These are phyloP conservation scores for Blastobotrys chiropterorum DNA, from an alignment of 805 yeast genomes.

Conservation along the genomic window DNA sequence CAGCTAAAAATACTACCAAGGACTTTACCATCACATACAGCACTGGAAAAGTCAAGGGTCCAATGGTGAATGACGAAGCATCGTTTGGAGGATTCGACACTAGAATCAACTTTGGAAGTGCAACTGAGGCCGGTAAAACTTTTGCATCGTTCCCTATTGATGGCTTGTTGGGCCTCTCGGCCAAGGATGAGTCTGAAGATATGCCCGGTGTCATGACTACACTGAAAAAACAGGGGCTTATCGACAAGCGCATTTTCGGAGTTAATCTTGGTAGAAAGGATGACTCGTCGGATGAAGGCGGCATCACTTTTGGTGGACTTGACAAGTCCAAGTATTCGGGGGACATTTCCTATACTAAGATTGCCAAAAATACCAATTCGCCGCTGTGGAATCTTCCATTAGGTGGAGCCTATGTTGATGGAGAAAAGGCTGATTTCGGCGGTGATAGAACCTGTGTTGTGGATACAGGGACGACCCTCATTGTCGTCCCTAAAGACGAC, in stretches of 20 bases:
- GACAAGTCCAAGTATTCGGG: slow-evolving; percentile 35
- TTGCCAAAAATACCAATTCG: slow-evolving; percentile 23
- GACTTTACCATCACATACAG: slow-evolving; percentile 48
- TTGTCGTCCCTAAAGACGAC: slow-evolving; percentile 49
- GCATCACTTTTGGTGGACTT: slow-evolving; percentile 40
- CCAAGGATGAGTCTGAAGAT: slow-evolving; percentile 35
- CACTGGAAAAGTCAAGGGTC: slow-evolving; percentile 49
- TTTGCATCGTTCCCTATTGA: slow-evolving; percentile 48
- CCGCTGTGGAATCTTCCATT: slow-evolving; percentile 46
- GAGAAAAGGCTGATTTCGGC: slow-evolving; percentile 31
- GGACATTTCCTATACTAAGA: slow-evolving; percentile 36
- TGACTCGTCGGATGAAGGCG: slow-evolving; percentile 34
- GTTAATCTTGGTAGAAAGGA: slow-evolving; percentile 37
- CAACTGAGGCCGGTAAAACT: slow-evolving; percentile 45
- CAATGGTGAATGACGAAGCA: slow-evolving; percentile 36
- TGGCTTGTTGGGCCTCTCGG: slow-evolving; percentile 57
- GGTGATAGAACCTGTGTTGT: slow-evolving; percentile 37
- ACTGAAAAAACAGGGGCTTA: slow-evolving; percentile 21
- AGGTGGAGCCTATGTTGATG: slow-evolving; percentile 34
- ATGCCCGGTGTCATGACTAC: slow-evolving; percentile 24
- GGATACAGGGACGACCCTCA: slow-evolving; percentile 63
- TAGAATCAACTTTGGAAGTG: slow-evolving; percentile 45
- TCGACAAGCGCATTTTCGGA: slow-evolving; percentile 36
- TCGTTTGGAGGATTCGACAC: slow-evolving; percentile 34
- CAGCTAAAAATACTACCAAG: slow-evolving; percentile 14